phyloP scores from a whole-genome alignment of 1,139 yeast genomes.

The Ogataea hybrid region DNA sequence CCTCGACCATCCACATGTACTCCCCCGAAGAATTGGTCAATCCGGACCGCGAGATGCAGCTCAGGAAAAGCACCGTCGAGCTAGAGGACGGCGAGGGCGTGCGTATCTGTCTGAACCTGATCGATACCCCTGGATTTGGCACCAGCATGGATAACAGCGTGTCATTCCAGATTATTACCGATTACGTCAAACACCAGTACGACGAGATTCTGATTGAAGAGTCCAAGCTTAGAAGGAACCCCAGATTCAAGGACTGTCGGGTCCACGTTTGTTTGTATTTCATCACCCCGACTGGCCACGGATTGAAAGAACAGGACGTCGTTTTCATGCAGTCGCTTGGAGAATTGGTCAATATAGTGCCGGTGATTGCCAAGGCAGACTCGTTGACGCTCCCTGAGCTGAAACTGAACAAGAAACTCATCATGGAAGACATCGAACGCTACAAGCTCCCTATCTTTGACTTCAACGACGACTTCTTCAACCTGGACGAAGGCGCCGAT shows the following conservation, averaged over 20 bases:
- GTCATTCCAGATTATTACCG: constrained; percentile 65
- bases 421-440: constrained; percentile 69
- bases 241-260: constrained; percentile 73
- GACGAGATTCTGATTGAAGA: constrained; percentile 92
- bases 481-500: constrained; percentile 56
- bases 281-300: constrained; percentile 76
- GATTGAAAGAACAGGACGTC: constrained; percentile 70
- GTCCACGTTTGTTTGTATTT: constrained; percentile 73
- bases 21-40: constrained; percentile 41
- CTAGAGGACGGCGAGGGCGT: constrained; percentile 76
- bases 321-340: constrained; percentile 77
- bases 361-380: constrained; percentile 86
- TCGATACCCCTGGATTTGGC: constrained; percentile 82
- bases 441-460: constrained; percentile 82
- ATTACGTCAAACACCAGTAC: constrained; percentile 82
- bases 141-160: constrained; percentile 63
- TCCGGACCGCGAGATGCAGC: constrained; percentile 43
- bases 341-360: constrained; percentile 80
- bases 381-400: constrained; percentile 78
- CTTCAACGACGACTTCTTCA: constrained; percentile 65
- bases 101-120: constrained; percentile 56
- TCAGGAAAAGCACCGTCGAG: constrained; percentile 56
- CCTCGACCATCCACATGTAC: constrained; percentile 40
- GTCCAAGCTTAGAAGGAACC: constrained; percentile 84
- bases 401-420: constrained; percentile 58